A percentile compares a stretch with the other conserved stretches of the same genome.
Conservation (phyloP, 2,329 filamentous ascomycete species). For the Reticulascus tulasneorum region DNA sequence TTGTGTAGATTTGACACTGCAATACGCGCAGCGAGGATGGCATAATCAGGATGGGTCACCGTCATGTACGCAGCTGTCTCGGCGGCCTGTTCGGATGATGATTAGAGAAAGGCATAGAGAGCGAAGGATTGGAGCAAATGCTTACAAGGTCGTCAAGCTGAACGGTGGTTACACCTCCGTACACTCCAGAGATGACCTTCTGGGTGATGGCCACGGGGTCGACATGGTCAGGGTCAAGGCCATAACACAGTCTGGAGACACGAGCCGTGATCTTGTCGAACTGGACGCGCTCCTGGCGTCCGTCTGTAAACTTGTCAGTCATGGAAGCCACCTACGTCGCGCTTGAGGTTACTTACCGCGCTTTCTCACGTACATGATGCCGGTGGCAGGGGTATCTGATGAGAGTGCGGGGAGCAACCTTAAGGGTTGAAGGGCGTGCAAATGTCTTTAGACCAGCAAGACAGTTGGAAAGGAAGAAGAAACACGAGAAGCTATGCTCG, state of each 20-base stretch:
- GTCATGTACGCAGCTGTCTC: constrained; percentile 99
- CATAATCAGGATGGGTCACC: constrained; percentile 97
- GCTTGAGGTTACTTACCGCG: constrained; percentile 44
- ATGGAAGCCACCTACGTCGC: neutral
- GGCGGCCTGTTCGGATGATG: constrained; percentile 63
- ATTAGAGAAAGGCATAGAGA: constrained; percentile 12
- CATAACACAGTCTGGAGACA: constrained; percentile 96
- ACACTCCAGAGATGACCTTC: constrained; percentile 99
- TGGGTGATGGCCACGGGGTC: constrained; percentile 97
- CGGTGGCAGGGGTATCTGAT: no score
- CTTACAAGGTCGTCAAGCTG: constrained; percentile 95
- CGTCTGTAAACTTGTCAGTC: constrained; percentile 56
- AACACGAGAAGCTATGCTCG: constrained; percentile 2
- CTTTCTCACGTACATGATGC: constrained; percentile 60
- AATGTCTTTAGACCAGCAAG: no score
- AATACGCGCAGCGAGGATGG: constrained; percentile 95
- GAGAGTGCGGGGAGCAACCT: no score
- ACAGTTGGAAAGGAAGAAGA: neutral
- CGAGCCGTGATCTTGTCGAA: constrained; percentile 99
- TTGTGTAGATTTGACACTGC: constrained; percentile 99
- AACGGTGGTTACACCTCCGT: constrained; percentile 93
- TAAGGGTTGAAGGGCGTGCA: no score
- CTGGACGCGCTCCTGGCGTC: constrained; percentile 98
- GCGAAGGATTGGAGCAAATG: constrained; percentile 10
- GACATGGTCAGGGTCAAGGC: constrained; percentile 89